Evolutionary conservation across 495 filamentous ascomycete species (phyloP), one percentile per base, ranked within the genome.

Genomic region (Penicillium goetzii): DNA sequence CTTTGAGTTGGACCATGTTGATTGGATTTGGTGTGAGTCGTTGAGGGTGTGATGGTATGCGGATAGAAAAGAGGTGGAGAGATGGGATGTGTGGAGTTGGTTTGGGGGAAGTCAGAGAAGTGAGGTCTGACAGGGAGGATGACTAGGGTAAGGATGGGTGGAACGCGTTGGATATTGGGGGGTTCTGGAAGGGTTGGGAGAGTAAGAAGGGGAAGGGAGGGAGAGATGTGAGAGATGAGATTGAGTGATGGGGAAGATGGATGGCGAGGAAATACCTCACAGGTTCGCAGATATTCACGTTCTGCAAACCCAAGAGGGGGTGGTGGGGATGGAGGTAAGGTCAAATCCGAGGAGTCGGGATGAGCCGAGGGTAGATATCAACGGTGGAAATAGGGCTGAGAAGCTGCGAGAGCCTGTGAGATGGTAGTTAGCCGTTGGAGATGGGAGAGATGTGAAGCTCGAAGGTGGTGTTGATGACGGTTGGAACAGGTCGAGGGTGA

Each of bases 1-100:
- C 52, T 38, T 62, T 62, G 36, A 50, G n/a, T 19, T 14, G 8
- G 17, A 4, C 11, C 54, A 57, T 57, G 12, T 4, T 57, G 54
- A 51, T 51, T 12, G 15, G 12, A 19, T 14, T 21, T 30, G 36
- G 19, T 17, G 11, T 6, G 15, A 8, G 2, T 2, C 7, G 7
- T 8, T 11, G 36, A 49, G 25, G 15, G 25, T 30, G 1, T 34
- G 26, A 45, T 34, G 40, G n/a, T 19, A 8, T 15, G 53, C 21
- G 33, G 19, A 19, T n/a, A 3, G n/a, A 17, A 26, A 21, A 32
- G 2, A 32, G 30, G 5, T 32, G n/a, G 19, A 28, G 19, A 41
- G 54, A 25, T 28, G 34, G 2, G 12, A 12, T 47, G 3, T 23
- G 43, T 25, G 43, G 12, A 14, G 43, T 12, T 47, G 41, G 7